Conservation (phyloP, 352 stramenopile species). For the Elongisporangium anandrum region DNA sequence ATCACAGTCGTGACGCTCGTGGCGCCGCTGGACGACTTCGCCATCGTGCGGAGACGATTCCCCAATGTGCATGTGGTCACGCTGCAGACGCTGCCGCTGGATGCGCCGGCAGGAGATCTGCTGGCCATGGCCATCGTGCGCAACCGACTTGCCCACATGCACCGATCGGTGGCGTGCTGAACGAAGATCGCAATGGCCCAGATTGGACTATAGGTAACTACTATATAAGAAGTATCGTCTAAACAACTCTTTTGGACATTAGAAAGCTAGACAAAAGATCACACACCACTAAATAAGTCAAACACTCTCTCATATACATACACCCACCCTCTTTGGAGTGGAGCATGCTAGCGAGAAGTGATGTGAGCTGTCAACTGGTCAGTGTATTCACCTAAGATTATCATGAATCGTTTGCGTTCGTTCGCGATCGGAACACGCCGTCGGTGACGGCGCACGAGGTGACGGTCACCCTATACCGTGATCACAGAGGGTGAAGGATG, state of each 20-base stretch:
- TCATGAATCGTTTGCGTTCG: not conserved
- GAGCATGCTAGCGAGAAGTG: too few species aligned
- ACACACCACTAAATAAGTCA: not conserved
- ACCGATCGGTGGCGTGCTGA: not conserved
- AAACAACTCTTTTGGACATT: not conserved
- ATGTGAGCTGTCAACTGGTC: not conserved
- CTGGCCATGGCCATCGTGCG: not conserved
- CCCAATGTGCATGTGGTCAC: not conserved
- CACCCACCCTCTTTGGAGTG: too few species aligned
- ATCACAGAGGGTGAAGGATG: not conserved
- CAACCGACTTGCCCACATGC: not conserved
- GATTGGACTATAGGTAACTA: not conserved
- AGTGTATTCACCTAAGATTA: not conserved
- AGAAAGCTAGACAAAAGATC: not conserved
- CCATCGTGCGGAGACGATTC: not conserved
- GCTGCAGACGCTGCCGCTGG: not conserved
- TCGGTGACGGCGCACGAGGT: too few species aligned
- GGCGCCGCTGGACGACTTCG: not conserved
- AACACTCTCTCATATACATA: not conserved
- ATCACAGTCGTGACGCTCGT: not conserved
- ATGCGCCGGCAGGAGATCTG: not conserved
- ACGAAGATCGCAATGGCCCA: not conserved
- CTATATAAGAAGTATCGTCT: not conserved
- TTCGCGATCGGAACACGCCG: not conserved
- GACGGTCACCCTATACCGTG: not conserved